Evolutionary conservation across 768 basidiomycete species (phyloP), one percentile per base, ranked within the genome.

Genomic region (Lactarius deliciosus): DNA sequence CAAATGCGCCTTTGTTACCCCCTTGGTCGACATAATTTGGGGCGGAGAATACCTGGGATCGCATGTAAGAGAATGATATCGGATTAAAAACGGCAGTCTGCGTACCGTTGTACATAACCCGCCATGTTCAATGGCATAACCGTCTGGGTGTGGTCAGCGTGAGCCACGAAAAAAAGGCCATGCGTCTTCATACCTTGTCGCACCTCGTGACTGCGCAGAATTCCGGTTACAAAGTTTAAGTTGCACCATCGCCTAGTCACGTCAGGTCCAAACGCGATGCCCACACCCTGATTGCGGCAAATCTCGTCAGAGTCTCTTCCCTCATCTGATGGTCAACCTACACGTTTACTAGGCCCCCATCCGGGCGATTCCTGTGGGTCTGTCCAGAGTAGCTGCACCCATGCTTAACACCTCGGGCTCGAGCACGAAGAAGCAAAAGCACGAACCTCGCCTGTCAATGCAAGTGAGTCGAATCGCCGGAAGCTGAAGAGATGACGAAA

Each of bases 191-290:
- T 71, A 88, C 90, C 86, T 82, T 94, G 92, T 66, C 97, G 87
- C 62, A 98, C 96, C 83, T 99, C 97, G 75, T 99, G 97, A 71
- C 92, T 94, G 58, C 97, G 90, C 69, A 98, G 89, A 64, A 99
- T 82, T 7, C 92, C 94, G 28, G 94, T 88, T 57, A 98, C 85
- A 18, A 87, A 84, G 75, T 97, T 97, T 32, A 90, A 80, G 43
- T 86, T 83, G 74, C 96, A 97, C 94, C 95, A 98, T 64, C 85
- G 79, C 73, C 83, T 85, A 2, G 95, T 97, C 20, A 98, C 91
- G 74, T 96, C 95, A 0, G 96, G 96, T 18, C 97, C 97, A 76
- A 99, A 99, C 5, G 90, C 86, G 68, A 97, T 89, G 25, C 97
- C 97, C 66, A 98, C 95, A 60, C 97, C 97, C 91, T 94, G 66